Conservation (phyloP, 768 basidiomycete species). For the Gloeopeniophorella convolvens region DNA sequence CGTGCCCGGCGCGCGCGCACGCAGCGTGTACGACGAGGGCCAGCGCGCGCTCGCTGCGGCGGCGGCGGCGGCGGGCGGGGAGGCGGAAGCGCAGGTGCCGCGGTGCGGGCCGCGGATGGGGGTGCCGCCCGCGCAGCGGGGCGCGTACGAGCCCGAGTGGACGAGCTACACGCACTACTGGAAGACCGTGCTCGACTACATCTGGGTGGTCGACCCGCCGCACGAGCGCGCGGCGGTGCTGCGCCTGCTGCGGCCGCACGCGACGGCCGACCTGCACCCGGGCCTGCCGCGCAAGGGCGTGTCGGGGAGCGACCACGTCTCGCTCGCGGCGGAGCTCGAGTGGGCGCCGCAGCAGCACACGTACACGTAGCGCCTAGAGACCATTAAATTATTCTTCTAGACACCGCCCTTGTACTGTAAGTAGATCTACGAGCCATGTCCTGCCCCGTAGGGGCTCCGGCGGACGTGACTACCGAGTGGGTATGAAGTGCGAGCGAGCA, state of each 20-base stretch:
- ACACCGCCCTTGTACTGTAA: background rate
- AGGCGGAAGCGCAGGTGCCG: slow-evolving; percentile 26
- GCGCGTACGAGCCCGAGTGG: slow-evolving; percentile 72
- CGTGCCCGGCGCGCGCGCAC: slow-evolving; percentile 32
- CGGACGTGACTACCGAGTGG: slow-evolving; percentile 11
- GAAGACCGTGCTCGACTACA: slow-evolving; percentile 84
- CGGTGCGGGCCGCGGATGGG: slow-evolving; percentile 45
- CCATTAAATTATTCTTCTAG: background rate
- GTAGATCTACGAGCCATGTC: too few relatives aligned
- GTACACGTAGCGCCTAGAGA: background rate
- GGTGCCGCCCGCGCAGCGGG: slow-evolving; percentile 37
- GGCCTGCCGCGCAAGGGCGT: slow-evolving; percentile 78
- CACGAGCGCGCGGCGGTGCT: slow-evolving; percentile 32
- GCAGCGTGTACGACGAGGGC: slow-evolving; percentile 67
- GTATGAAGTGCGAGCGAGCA: slow-evolving; percentile 11
- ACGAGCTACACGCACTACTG: slow-evolving; percentile 88
- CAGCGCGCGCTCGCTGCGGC: slow-evolving; percentile 18
- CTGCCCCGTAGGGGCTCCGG: background rate
- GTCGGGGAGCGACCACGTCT: slow-evolving; percentile 84
- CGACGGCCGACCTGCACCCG: slow-evolving; percentile 47
- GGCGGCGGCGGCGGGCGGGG: too few relatives aligned
- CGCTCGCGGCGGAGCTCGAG: slow-evolving; percentile 60
- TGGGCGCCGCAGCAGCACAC: slow-evolving; percentile 15
- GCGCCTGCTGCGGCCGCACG: slow-evolving; percentile 58
- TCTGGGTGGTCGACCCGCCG: slow-evolving; percentile 62